Evolutionary conservation across 176 grass and related monocot species (phyloP).

Genomic region (Thalia dealbata): DNA sequence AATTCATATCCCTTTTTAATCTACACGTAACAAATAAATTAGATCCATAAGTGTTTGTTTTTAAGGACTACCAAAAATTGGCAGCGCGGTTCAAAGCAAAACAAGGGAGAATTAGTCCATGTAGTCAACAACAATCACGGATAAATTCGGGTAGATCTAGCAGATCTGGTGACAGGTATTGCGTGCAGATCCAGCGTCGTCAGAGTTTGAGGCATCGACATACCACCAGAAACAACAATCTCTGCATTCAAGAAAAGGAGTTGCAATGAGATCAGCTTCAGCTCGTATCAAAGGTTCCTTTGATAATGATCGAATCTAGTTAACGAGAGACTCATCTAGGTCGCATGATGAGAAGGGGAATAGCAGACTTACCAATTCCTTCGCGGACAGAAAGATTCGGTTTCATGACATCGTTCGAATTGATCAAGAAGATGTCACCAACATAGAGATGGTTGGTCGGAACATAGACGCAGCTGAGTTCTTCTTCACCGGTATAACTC

Average conservation of each 20-base stretch:
- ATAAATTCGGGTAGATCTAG: neutral
- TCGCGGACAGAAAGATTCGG: slow-evolving; percentile 16
- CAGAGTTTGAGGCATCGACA: slow-evolving; percentile 8
- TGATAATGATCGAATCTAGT: too few relatives aligned
- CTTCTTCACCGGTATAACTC: slow-evolving; percentile 7
- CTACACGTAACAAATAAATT: neutral
- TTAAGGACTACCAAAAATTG: neutral
- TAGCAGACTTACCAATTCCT: slow-evolving; percentile 7
- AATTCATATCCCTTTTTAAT: neutral
- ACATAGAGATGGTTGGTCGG: slow-evolving; percentile 21
- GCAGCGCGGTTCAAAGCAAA: neutral
- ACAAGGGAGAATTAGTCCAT: neutral
- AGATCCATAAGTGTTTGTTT: too few relatives aligned
- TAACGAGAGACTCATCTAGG: too few relatives aligned
- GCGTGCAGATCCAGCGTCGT: neutral
- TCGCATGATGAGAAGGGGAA: neutral
- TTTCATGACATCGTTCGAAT: slow-evolving; percentile 14
- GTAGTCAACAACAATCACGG: neutral
- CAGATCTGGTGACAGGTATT: neutral
- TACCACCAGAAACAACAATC: slow-evolving; percentile 5
- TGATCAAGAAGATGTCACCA: slow-evolving; percentile 11
- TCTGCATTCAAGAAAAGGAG: neutral
- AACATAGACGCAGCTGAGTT: slow-evolving; percentile 17
- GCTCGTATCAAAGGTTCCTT: too few relatives aligned
- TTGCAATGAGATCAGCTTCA: too few relatives aligned